These are phyloP conservation scores for Peribolospora baueri DNA, from an alignment of 768 basidiomycete genomes.

Conservation along the genomic window DNA sequence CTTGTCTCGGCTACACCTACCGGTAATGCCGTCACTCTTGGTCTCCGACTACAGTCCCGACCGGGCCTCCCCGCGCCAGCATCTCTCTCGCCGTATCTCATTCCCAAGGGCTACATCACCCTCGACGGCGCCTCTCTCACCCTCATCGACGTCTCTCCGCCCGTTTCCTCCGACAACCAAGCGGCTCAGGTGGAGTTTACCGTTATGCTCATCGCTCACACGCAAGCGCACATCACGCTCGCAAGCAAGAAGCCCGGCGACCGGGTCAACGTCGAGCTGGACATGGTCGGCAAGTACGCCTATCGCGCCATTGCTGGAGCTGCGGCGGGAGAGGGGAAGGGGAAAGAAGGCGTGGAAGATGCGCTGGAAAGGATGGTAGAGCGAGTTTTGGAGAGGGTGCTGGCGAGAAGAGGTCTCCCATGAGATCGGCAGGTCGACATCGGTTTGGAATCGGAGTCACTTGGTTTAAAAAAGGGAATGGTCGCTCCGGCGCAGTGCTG, in stretches of 20 bases:
- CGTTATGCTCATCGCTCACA: slow-evolving; percentile 88
- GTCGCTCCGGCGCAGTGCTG: too few species aligned
- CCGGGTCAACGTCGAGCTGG: slow-evolving; percentile 82
- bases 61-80: neutral
- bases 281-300: slow-evolving; percentile 83
- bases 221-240: slow-evolving; percentile 66
- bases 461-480: too few species aligned
- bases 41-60: slow-evolving; percentile 40
- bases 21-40: slow-evolving; percentile 66
- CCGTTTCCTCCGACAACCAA: slow-evolving; percentile 18
- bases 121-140: slow-evolving; percentile 89
- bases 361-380: slow-evolving; percentile 15
- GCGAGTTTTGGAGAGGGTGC: slow-evolving; percentile 11
- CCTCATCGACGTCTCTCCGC: slow-evolving; percentile 41
- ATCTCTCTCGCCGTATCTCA: slow-evolving; percentile 28
- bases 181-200: slow-evolving; percentile 34
- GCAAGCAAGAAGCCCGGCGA: slow-evolving; percentile 46
- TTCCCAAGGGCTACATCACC: slow-evolving; percentile 81
- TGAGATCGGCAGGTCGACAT: too few species aligned
- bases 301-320: slow-evolving; percentile 41
- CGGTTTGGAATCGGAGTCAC: too few species aligned
- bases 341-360: slow-evolving; percentile 6
- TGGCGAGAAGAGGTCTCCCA: slow-evolving; percentile 3
- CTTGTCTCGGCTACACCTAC: slow-evolving; percentile 42
- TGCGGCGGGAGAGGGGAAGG: slow-evolving; percentile 9